phyloP scores from a whole-genome alignment of 192 early-diverging fungal species.

The Chytriomyces hyalinus region DNA sequence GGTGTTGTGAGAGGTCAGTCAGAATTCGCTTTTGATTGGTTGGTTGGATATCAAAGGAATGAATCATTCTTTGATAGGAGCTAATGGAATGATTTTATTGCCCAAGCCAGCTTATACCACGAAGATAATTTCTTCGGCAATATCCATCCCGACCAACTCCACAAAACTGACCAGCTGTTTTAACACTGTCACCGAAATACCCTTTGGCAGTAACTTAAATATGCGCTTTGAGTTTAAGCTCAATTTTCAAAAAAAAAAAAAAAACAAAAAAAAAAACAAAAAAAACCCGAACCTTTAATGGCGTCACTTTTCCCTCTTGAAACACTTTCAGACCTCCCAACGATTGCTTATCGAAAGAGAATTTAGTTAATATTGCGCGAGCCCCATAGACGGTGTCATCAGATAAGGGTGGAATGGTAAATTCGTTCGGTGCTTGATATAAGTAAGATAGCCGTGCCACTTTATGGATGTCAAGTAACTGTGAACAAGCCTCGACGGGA shows the following conservation, averaged over 20 bases:
- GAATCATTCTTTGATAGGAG: too few relatives aligned
- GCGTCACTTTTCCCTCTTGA: neutral
- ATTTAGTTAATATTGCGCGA: neutral
- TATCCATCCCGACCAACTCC: constrained; percentile 20
- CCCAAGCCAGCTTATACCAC: constrained; percentile 35
- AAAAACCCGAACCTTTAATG: constrained; percentile 11
- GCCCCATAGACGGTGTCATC: constrained; percentile 15
- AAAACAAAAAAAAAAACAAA: neutral
- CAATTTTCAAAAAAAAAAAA: neutral
- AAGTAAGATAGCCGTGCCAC: constrained; percentile 51
- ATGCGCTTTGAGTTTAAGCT: neutral
- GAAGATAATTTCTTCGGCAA: constrained; percentile 54
- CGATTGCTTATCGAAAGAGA: neutral
- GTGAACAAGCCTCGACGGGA: constrained; percentile 49
- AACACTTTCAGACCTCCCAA: constrained; percentile 7
- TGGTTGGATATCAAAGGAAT: too few relatives aligned
- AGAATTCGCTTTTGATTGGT: too few relatives aligned
- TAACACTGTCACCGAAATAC: neutral
- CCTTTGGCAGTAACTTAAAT: constrained; percentile 12
- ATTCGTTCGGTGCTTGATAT: neutral
- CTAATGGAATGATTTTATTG: too few relatives aligned
- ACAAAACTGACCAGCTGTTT: constrained; percentile 21
- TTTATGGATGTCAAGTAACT: constrained; percentile 59
- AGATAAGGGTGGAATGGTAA: neutral
- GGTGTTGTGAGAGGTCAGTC: too few relatives aligned